phyloP scores from a whole-genome alignment of 2,329 filamentous ascomycete species.

The Fusarium circinatum region DNA sequence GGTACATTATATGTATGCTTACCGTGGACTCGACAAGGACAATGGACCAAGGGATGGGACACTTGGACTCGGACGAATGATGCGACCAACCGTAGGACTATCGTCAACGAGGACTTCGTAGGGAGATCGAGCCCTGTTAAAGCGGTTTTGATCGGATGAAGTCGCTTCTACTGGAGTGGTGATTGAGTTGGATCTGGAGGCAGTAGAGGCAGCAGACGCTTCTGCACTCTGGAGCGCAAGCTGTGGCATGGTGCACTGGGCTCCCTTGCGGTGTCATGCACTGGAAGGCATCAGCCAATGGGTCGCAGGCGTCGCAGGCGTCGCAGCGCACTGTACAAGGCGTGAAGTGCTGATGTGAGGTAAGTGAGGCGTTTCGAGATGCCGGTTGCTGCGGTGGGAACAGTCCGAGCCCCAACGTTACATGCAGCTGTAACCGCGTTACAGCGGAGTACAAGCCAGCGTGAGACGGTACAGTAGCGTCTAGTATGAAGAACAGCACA shows the following conservation, averaged over 20 bases:
- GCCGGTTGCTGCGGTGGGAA: slow-evolving; percentile 43
- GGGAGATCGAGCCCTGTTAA: slow-evolving; percentile 30
- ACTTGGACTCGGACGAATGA: slow-evolving; percentile 39
- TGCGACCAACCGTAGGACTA: slow-evolving; percentile 59
- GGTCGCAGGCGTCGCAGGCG: slow-evolving; percentile 22
- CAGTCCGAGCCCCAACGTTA: slow-evolving; percentile 40
- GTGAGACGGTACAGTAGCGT: slow-evolving; percentile 23
- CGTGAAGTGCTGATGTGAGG: slow-evolving; percentile 34
- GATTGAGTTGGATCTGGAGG: slow-evolving; percentile 24
- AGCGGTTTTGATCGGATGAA: slow-evolving; percentile 13
- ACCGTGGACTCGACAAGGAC: slow-evolving; percentile 43
- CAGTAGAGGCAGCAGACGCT: slow-evolving; percentile 43
- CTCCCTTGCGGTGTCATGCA: slow-evolving; percentile 47
- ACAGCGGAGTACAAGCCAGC: slow-evolving; percentile 24
- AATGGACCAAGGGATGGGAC: slow-evolving; percentile 38
- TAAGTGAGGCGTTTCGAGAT: slow-evolving; percentile 48
- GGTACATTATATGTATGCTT: slow-evolving; percentile 29
- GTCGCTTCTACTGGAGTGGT: slow-evolving; percentile 24
- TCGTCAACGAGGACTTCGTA: slow-evolving; percentile 50
- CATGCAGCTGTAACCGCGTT: slow-evolving; percentile 40
- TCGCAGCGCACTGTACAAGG: slow-evolving; percentile 10
- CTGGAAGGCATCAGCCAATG: slow-evolving; percentile 45
- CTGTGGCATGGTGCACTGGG: slow-evolving; percentile 62
- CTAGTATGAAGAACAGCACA: slow-evolving; percentile 1
- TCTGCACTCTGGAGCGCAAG: slow-evolving; percentile 59